A percentile compares a stretch with the other conserved stretches of the same genome.
phyloP scores from a whole-genome alignment of 2,329 filamentous ascomycete genomes.

The Lasiodiplodia theobromae region DNA sequence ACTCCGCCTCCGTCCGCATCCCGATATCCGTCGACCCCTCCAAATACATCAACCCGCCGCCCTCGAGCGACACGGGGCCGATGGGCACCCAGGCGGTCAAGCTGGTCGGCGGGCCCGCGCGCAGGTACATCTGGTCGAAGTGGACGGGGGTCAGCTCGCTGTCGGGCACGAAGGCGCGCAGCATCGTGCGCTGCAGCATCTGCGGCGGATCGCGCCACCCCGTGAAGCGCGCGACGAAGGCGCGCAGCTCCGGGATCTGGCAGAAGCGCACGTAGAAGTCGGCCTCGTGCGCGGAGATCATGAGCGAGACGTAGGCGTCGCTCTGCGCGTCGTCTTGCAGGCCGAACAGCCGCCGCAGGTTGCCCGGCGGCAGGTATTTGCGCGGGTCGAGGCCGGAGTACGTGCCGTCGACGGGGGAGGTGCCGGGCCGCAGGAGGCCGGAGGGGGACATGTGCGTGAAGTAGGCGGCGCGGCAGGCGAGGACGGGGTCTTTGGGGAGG shows the following conservation, averaged over 20 bases:
- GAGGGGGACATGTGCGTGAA: slow-evolving; percentile 29
- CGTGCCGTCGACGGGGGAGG: background rate
- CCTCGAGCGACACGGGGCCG: slow-evolving; percentile 22
- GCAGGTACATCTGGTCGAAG: slow-evolving; percentile 31
- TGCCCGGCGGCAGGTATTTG: slow-evolving; percentile 9
- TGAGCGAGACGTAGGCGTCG: slow-evolving; percentile 27
- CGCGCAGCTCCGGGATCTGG: slow-evolving; percentile 20
- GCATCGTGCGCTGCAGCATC: slow-evolving; percentile 29
- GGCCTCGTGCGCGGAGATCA: slow-evolving; percentile 29
- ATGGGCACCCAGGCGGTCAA: slow-evolving; percentile 31
- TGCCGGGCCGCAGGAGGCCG: slow-evolving; percentile 17
- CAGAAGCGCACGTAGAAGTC: slow-evolving; percentile 24
- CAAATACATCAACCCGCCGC: slow-evolving; percentile 30
- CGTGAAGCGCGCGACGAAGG: slow-evolving; percentile 14
- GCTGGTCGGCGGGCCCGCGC: slow-evolving; percentile 25
- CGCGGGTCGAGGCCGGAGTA: slow-evolving; percentile 3
- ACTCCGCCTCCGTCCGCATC: slow-evolving; percentile 26
- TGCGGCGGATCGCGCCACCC: slow-evolving; percentile 21
- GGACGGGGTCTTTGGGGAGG: slow-evolving; percentile 24
- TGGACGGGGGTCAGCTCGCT: slow-evolving; percentile 30
- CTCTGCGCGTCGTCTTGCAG: slow-evolving; percentile 7
- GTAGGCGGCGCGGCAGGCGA: slow-evolving; percentile 30
- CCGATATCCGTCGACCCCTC: slow-evolving; percentile 15
- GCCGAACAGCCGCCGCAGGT: slow-evolving; percentile 3
- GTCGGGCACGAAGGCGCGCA: slow-evolving; percentile 26